Evolutionary conservation across 192 early-diverging fungal species (phyloP).

Genomic region (Obelidium mucronatum): DNA sequence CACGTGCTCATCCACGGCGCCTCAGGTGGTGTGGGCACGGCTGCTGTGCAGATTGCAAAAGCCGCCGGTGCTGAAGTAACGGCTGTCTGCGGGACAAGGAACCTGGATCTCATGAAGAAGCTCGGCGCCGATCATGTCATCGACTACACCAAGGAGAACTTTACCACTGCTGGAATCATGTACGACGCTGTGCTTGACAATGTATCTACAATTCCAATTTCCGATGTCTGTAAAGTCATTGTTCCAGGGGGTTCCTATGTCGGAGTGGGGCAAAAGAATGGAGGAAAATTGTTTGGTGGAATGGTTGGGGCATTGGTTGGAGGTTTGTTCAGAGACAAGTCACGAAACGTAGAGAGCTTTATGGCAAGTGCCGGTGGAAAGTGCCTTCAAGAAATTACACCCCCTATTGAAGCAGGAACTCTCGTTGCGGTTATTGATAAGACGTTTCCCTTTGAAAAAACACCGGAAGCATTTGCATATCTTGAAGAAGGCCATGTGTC

Average conservation of each 20-base stretch:
- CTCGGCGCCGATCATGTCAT: conserved; percentile 64
- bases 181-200: background rate
- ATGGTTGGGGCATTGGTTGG: background rate
- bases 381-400: background rate
- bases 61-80: conserved; percentile 59
- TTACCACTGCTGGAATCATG: conserved; percentile 18
- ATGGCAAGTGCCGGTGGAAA: background rate
- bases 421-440: background rate
- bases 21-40: conserved; percentile 86
- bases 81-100: conserved; percentile 59
- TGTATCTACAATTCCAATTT: background rate
- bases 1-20: conserved; percentile 87
- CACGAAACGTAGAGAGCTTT: background rate
- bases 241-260: background rate
- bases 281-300: background rate
- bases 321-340: background rate
- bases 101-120: conserved; percentile 52
- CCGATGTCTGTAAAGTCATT: background rate
- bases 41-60: conserved; percentile 84
- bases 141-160: conserved; percentile 58
- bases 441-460: background rate
- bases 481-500: background rate
- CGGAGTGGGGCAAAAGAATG: background rate
- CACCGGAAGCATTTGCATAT: background rate
- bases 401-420: background rate